Evolutionary conservation across 2,329 filamentous ascomycete species (phyloP).

Genomic region (Metarhizium brunneum): DNA sequence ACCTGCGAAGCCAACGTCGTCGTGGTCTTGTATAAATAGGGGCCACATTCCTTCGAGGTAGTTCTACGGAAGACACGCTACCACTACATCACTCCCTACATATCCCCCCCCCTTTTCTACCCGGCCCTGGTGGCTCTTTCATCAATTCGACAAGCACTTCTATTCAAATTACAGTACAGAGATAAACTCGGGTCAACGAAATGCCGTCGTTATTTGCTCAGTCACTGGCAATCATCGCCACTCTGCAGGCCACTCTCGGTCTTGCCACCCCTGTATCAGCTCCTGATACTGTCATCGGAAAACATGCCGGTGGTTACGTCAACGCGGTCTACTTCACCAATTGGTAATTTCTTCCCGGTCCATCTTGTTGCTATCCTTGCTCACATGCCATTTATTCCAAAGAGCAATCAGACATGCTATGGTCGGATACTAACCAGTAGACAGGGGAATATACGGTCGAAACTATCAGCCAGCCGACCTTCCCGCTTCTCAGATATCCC

Average conservation of each 20-base stretch:
- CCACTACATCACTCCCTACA: neutral
- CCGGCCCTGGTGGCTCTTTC: neutral
- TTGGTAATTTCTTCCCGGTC: conserved; percentile 26
- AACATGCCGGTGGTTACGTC: conserved; percentile 13
- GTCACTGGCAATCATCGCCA: conserved; percentile 17
- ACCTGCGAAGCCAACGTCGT: neutral
- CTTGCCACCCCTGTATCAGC: conserved; percentile 12
- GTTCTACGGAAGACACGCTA: neutral
- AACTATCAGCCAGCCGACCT: conserved; percentile 65
- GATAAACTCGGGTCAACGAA: neutral
- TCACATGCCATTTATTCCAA: neutral
- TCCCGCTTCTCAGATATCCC: conserved; percentile 60
- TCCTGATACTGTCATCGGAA: conserved; percentile 8
- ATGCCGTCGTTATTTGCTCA: conserved; percentile 18
- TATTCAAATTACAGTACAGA: neutral
- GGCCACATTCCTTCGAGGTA: neutral
- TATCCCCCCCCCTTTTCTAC: neutral
- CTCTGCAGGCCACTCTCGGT: conserved; percentile 14
- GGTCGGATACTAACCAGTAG: neutral
- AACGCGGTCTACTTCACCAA: conserved; percentile 41
- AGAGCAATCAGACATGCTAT: neutral
- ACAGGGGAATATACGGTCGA: conserved; percentile 64
- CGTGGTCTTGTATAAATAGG: neutral
- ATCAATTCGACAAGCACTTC: neutral
- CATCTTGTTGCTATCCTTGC: neutral